Evolutionary conservation across 352 stramenopile species (phyloP).

Genomic region (Phytophthora citrophthora): DNA sequence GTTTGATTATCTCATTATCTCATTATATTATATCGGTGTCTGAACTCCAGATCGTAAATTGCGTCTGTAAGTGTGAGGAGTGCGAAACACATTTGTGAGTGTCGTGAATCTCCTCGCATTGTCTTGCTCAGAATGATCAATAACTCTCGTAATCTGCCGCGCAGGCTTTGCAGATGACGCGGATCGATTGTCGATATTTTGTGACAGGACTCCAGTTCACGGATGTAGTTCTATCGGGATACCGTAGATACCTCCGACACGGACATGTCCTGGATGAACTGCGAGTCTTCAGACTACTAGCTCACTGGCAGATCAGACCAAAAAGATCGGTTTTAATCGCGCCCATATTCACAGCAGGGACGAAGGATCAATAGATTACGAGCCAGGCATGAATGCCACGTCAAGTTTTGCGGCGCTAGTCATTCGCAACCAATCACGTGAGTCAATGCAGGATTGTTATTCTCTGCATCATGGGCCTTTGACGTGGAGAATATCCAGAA

Average conservation of each 20-base stretch:
- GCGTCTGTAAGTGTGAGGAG: background rate
- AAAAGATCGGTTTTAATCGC: constrained; percentile 5
- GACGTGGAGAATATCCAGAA: background rate
- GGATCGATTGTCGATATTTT: background rate
- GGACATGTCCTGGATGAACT: no score
- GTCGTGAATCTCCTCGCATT: background rate
- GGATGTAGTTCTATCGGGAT: no score
- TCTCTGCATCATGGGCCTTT: background rate
- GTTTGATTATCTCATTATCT: no score
- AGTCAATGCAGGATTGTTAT: background rate
- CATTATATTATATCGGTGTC: background rate
- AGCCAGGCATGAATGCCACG: background rate
- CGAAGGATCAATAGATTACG: background rate
- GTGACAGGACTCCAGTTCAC: no score
- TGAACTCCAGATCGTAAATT: background rate
- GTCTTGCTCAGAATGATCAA: background rate
- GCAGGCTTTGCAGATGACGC: no score
- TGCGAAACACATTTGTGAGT: background rate
- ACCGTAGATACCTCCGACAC: no score
- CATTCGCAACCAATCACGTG: background rate
- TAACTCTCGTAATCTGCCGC: no score
- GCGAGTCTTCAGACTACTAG: background rate
- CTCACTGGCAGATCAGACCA: background rate
- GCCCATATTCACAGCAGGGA: background rate
- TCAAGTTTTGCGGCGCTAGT: constrained; percentile 2